Percentiles rank a stretch among this genome's conserved stretches.
phyloP scores from a whole-genome alignment of 768 basidiomycete genomes.

The Hericium coralloides region DNA sequence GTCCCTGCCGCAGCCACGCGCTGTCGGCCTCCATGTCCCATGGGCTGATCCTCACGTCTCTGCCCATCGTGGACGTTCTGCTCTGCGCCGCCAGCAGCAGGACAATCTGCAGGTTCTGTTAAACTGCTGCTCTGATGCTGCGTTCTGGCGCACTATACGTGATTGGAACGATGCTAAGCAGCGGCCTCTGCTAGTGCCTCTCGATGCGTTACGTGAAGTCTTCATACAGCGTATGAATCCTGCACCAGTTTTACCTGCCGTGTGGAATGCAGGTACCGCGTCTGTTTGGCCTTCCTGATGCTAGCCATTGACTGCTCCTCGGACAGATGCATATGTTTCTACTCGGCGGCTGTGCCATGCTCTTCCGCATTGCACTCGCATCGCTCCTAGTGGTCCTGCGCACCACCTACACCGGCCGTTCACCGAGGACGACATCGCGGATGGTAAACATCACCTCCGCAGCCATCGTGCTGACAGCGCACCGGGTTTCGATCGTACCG shows the following conservation, averaged over 20 bases:
- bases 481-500: background rate
- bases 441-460: background rate
- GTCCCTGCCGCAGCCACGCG: background rate
- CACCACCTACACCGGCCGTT: background rate
- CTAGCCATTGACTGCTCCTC: background rate
- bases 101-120: background rate
- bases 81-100: background rate
- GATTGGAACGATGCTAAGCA: background rate
- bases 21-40: background rate
- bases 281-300: background rate
- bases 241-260: conserved; percentile 15
- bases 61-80: background rate
- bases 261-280: background rate
- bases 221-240: conserved; percentile 39
- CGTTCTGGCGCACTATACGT: background rate
- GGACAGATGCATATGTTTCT: background rate
- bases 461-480: background rate
- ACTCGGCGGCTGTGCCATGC: background rate
- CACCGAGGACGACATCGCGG: background rate
- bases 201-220: background rate
- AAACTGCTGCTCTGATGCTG: background rate
- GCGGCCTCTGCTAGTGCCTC: background rate
- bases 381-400: too few relatives aligned
- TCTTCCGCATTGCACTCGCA: too few relatives aligned
- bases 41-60: background rate